Evolutionary conservation across 1,139 yeast species (phyloP).

Genomic region (Debaryomyces sp.): DNA sequence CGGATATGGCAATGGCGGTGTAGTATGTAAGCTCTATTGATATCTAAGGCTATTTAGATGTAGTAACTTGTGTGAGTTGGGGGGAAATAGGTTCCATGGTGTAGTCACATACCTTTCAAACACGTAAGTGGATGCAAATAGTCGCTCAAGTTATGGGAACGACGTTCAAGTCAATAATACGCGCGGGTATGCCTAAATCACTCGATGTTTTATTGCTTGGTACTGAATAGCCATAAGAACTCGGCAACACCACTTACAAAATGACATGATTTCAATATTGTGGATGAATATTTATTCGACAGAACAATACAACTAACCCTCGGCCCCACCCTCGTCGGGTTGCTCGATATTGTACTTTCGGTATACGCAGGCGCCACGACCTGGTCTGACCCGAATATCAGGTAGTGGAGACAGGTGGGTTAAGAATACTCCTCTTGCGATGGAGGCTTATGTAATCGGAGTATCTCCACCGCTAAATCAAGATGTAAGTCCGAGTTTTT

Average conservation of each 20-base stretch:
- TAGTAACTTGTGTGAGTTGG: background rate
- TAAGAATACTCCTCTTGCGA: background rate
- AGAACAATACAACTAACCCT: background rate
- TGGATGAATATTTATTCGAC: background rate
- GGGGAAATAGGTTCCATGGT: background rate
- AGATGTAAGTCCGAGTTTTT: background rate
- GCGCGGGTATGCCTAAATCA: background rate
- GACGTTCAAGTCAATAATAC: background rate
- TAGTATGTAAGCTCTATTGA: background rate
- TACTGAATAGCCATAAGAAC: background rate
- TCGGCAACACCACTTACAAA: background rate
- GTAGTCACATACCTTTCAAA: background rate
- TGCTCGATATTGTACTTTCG: background rate
- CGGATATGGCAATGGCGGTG: background rate
- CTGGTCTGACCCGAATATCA: background rate
- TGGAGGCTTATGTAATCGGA: background rate
- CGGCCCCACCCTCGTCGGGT: background rate
- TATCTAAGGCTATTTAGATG: background rate
- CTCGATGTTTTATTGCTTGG: background rate
- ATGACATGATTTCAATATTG: background rate
- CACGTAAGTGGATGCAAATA: background rate
- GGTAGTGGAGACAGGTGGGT: background rate
- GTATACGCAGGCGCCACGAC: background rate
- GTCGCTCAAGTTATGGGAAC: background rate
- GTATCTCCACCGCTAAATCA: background rate